These are phyloP conservation scores for Brassica nigra DNA, from an alignment of 345 rosid genomes.

Conservation along the genomic window DNA sequence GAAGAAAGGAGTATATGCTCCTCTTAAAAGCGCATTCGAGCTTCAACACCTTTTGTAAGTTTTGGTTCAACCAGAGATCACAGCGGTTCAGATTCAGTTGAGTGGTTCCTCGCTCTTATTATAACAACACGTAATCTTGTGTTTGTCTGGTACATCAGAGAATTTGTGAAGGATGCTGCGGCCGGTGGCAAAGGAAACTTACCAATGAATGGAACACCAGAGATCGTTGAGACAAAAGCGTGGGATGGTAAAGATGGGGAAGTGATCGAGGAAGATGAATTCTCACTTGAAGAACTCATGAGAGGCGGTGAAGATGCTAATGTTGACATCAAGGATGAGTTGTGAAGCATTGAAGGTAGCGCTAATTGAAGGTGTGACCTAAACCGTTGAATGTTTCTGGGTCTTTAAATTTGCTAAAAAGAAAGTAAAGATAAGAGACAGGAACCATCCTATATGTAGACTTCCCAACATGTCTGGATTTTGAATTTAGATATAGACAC, in stretches of 20 bases:
- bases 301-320: constrained; percentile 42
- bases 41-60: constrained; percentile 81
- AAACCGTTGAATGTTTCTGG: constrained; percentile 19
- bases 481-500: not conserved
- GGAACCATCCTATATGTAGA: constrained; percentile 11
- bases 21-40: constrained; percentile 94
- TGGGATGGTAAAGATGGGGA: constrained; percentile 99
- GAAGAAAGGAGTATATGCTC: constrained; percentile 96
- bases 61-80: not conserved
- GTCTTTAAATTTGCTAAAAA: not conserved
- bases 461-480: not conserved
- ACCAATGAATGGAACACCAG: constrained; percentile 65
- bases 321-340: constrained; percentile 53
- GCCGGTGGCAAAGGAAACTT: constrained; percentile 92
- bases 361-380: not conserved
- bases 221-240: constrained; percentile 58
- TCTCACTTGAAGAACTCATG: constrained; percentile 98
- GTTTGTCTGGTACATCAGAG: constrained; percentile 51
- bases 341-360: constrained; percentile 42
- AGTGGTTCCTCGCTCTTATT: not conserved
- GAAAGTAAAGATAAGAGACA: constrained; percentile 15
- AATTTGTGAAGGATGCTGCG: constrained; percentile 91
- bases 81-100: not conserved
- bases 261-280: constrained; percentile 84
- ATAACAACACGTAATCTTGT: not conserved